Evolutionary conservation across 2,329 filamentous ascomycete species (phyloP), one percentile per base, ranked within the genome.

Genomic region (Phialophora macrospora): DNA sequence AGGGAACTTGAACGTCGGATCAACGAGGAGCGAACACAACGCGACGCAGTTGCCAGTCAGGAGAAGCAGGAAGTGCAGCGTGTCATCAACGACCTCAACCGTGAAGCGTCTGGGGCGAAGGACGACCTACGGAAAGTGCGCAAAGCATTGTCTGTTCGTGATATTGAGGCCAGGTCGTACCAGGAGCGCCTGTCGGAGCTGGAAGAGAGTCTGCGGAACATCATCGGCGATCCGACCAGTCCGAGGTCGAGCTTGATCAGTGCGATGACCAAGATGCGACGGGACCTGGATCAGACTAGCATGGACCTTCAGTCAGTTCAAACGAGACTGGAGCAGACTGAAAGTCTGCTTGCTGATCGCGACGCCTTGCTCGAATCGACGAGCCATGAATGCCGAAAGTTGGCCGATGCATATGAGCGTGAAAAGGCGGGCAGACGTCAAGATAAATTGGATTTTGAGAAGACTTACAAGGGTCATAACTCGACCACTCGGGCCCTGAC

Each of bases 11-110:
- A 93, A 73, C 85, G 88, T 68, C 87, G 89, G n/a, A 84, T 97
- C 26, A 83, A 86, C 24, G 88, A 90, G 64, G 95, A 98, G 80
- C 84, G 93, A 63, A 86, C 90, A 70, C 94, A 98, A 78, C 87
- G 92, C 52, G 94, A 98, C 76, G 86, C 93, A 56, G 86, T 97
- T 62, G 92, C 92, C 55, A 90, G 87, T 74, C 89, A 91, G 73
- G 93, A 97, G 79, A 97, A 98, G 81, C 91, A 96, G 75, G 94
- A 98, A 75, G 91, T 96, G 59, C 93, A 98, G 79, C 91, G 94
- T 77, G 87, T 96, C 69, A 88, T 98, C 74, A 94, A 96, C 74
- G 92, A 97, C 70, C 88, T 98, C 71, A 98, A 97, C 75, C 85
- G 88, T 48, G 93, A 98, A 77, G 86, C 89, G 26, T 89, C 89